Base-by-base conservation (phyloP, 2,329 filamentous ascomycete species). In the Penicillium sclerotigenum region DNA sequence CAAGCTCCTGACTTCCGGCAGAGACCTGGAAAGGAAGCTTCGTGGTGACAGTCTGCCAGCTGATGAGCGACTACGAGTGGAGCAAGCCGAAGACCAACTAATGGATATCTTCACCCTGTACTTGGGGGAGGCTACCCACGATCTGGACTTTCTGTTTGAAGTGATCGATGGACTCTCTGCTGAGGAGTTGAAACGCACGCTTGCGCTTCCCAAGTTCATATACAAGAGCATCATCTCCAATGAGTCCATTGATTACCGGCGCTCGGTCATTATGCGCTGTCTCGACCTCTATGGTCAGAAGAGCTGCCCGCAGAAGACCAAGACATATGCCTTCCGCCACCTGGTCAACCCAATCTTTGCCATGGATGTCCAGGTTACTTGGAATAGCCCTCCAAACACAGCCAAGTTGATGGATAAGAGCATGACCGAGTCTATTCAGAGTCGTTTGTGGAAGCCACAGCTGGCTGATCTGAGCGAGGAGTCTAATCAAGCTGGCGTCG, bases 331-430 rank as follows among this genome's bases (percentile, higher is more conserved):
- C 34, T 86, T 99, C 69, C 91, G 91, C 70, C 87, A 96, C 71
- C 83, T 99, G 31, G 90, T 97, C 62, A 99, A 97, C 67, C 95
- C 94, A 0, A 96, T 97, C 37, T 84, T 99, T 53, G 92, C 93
- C 3, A 96, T 93, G 89, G 94, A 99, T 74, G 87, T 96, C 37
- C 93, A 94, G 84, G 86, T 88, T 24, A 87, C 89, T 56, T 94
- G 90, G 72, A 81, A 83, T 29, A 80, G 79, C 52, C 75, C 77
- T 38, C 79, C 81, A 37, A 81, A 81, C 61, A 82, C 81, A 3
- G 88, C 86, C 14, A 87, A 86, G 55, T 79, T 99, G 20, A 89
- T 97, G 75, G 92, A 99, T 71, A 88, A 87, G 70, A 80, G 84
- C 46, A 86, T 99, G 75, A 92, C 94, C 33, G 92, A 97, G 59